Evolutionary conservation across 495 filamentous ascomycete species (phyloP).

Genomic region (Penicillium samsonianum): DNA sequence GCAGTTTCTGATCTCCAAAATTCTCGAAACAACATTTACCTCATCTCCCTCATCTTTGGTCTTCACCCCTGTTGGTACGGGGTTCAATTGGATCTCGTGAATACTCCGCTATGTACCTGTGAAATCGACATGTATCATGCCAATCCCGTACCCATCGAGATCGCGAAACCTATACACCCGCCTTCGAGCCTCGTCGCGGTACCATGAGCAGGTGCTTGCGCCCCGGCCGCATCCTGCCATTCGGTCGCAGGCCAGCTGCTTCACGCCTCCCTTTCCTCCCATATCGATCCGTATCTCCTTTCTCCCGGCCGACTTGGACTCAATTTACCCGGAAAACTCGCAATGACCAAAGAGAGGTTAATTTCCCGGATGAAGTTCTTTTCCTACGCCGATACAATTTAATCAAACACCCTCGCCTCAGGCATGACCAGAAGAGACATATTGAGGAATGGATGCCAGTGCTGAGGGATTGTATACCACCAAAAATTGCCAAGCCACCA

Average conservation of each 20-base stretch:
- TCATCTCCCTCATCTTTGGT: not conserved
- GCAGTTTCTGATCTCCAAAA: conserved; percentile 10
- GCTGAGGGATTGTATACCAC: conserved; percentile 47
- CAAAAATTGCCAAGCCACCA: conserved; percentile 22
- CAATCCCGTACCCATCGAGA: conserved; percentile 34
- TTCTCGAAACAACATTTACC: conserved; percentile 10
- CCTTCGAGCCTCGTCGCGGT: conserved; percentile 32
- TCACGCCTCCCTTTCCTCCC: conserved; percentile 15
- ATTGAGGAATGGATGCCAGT: conserved; percentile 43
- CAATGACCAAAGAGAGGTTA: not conserved
- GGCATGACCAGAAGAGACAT: conserved; percentile 14
- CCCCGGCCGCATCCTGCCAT: conserved; percentile 40
- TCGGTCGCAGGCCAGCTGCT: conserved; percentile 30
- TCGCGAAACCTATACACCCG: conserved; percentile 38
- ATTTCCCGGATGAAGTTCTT: conserved; percentile 5
- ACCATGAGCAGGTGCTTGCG: conserved; percentile 50
- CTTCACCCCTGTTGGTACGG: not conserved
- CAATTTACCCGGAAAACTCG: not conserved
- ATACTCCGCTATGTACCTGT: conserved; percentile 25
- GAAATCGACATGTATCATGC: conserved; percentile 44
- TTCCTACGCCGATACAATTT: conserved; percentile 18
- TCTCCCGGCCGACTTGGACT: conserved; percentile 12
- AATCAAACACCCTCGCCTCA: conserved; percentile 17
- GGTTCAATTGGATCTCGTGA: not conserved
- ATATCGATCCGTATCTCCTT: conserved; percentile 6